Conservation (phyloP, 202 grass and related monocot genomes). For the Elaeis oleifera region DNA sequence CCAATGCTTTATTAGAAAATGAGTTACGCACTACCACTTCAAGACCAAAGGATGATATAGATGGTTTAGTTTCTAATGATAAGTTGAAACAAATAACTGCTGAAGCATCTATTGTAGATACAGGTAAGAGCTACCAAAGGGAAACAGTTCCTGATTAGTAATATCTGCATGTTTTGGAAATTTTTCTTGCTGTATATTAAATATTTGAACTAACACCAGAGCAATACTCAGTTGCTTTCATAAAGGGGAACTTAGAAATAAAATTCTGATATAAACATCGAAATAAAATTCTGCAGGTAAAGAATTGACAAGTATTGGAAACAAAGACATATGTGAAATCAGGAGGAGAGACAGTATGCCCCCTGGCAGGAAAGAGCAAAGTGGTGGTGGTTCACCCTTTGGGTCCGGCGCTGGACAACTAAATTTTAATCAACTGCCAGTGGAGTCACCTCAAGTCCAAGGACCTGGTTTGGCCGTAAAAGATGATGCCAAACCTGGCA, state of each 20-base stretch:
- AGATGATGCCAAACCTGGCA: slow-evolving; percentile 34
- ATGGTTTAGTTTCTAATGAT: slow-evolving; percentile 29
- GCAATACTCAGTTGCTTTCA: too few relatives aligned
- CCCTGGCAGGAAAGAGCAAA: slow-evolving; percentile 24
- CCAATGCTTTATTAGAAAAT: slow-evolving; percentile 5
- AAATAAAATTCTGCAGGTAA: slow-evolving; percentile 8
- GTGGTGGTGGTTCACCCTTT: slow-evolving; percentile 14
- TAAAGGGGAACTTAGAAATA: too few relatives aligned
- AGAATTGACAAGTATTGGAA: slow-evolving; percentile 1
- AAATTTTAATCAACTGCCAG: slow-evolving; percentile 20
- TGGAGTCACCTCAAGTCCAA: slow-evolving; percentile 14
- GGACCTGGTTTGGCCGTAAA: slow-evolving; percentile 20
- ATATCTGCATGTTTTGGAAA: too few relatives aligned
- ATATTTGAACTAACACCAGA: too few relatives aligned
- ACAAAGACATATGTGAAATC: slow-evolving; percentile 29
- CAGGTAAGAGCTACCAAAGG: not conserved
- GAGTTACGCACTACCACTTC: slow-evolving; percentile 32
- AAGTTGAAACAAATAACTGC: slow-evolving; percentile 18
- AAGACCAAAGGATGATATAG: slow-evolving; percentile 24
- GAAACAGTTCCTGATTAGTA: too few relatives aligned
- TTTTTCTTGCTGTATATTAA: too few relatives aligned
- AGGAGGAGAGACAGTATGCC: slow-evolving; percentile 11
- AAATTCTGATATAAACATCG: too few relatives aligned
- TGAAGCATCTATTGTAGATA: slow-evolving; percentile 4
- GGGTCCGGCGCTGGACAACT: slow-evolving; percentile 21